Evolutionary conservation across 2,329 filamentous ascomycete species (phyloP).

Genomic region (Cladobotryum mycophilum): DNA sequence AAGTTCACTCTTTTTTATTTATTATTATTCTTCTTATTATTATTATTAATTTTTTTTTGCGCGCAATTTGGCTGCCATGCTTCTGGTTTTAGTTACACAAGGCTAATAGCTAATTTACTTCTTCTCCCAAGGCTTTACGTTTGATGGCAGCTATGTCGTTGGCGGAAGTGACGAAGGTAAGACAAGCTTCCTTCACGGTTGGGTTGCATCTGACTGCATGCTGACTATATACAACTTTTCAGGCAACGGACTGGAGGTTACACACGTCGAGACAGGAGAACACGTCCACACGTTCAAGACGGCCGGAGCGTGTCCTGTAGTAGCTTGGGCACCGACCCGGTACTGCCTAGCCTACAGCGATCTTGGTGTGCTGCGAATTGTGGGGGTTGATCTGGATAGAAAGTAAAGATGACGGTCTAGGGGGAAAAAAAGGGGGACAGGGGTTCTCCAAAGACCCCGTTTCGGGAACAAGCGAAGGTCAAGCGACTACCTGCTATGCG

Average conservation of each 20-base stretch:
- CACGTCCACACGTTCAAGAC: slow-evolving; percentile 67
- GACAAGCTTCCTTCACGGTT: slow-evolving; percentile 10
- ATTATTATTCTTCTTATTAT: too few species aligned
- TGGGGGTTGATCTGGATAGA: slow-evolving; percentile 50
- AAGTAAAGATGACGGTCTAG: slow-evolving; percentile 22
- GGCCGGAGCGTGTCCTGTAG: slow-evolving; percentile 54
- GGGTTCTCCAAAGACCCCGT: neutral
- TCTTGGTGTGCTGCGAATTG: slow-evolving; percentile 60
- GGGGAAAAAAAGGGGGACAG: neutral
- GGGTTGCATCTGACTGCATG: neutral
- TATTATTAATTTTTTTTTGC: neutral
- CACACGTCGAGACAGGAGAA: slow-evolving; percentile 68
- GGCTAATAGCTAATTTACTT: neutral
- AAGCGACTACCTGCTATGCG: too few species aligned
- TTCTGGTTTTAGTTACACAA: neutral
- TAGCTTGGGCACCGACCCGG: slow-evolving; percentile 69
- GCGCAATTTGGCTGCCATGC: neutral
- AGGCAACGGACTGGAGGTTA: slow-evolving; percentile 60
- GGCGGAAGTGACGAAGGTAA: slow-evolving; percentile 68
- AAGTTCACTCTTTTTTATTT: too few species aligned
- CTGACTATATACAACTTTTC: neutral
- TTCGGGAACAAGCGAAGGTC: neutral
- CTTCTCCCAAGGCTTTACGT: slow-evolving; percentile 56
- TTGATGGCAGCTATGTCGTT: slow-evolving; percentile 68
- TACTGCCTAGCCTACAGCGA: slow-evolving; percentile 73